Base-by-base conservation (phyloP, 2,329 filamentous ascomycete species). In the Hysterium pulicare region DNA sequence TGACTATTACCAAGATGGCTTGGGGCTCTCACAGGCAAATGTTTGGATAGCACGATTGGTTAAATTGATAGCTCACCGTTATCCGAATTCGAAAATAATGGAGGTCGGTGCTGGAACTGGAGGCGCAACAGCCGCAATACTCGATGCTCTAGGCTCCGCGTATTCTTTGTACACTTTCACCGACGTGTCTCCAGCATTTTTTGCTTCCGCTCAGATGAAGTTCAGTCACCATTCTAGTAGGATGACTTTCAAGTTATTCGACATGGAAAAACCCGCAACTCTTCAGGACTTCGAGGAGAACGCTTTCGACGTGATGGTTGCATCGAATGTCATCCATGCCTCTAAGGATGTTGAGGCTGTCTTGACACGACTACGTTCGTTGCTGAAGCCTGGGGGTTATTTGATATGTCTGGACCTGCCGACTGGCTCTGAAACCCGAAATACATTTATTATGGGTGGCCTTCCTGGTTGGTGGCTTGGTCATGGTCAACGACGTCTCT, bases 381-480 rank as follows among this genome's bases (percentile, higher is more conserved):
- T 48, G 11, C 48, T 48, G 11, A 41, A 35, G 16, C 68, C 71
- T 0, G 69, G 65, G 2, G 73, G 73, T 1, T 63, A 70, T 23
- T 50, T 77, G 1, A 24, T 75, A 53, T 66, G 24, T 57, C 7
- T 28, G 24, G 24, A 28, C n/a, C n/a, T n/a, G n/a, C n/a, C n/a
- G n/a, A n/a, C n/a, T n/a, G n/a, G n/a, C n/a, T n/a, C 65, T 5
- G 73, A 77, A 42, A 13, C 32, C 11, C 11, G 11, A 13, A 13
- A 34, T 9, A 30, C n/a, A 30, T 8, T 34, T 19, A 17, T 34
- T 16, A 34, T 34, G 22, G 32, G 9, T 6, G 33, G 19, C 13
- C 21, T 36, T 16, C 5, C 21, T 6, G 31, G 20, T 19, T 42
- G 40, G 40, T 42, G 31, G 31, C 10, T 24, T 23, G 40, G 32